Evolutionary conservation across 208 protist species (phyloP), one percentile per base, ranked within the genome.

Genomic region (Leishmania tarentolae): DNA sequence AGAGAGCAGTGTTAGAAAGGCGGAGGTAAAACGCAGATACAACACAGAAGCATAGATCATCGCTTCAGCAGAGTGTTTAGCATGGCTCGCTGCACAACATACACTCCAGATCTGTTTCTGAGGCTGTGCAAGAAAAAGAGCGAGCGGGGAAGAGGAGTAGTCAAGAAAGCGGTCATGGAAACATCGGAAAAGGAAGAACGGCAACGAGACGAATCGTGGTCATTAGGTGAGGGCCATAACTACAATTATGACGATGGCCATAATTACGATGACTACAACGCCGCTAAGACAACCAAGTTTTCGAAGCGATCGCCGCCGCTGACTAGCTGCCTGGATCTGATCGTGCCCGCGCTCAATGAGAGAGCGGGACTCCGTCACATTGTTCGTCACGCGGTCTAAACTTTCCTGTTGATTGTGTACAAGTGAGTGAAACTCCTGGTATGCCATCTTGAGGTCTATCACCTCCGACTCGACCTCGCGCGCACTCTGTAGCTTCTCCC

Each of bases 381-480:
- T 91, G 65, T 77, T 79, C 24, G 83, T 86, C 65, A 94, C 83
- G 28, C 52, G 81, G 74, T 95, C 90, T 31, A 97, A 66, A 42
- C 82, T 84, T 37, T 87, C 79, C 75, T 95, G 91, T 78, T 97
- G 93, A 59, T 94, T 85, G 63, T 92, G 85, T 66, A 95, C 86
- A 17, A 95, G 76, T 2, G 86, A 87, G 77, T 94, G 80, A 46
- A 95, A 97, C 82, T 97, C 92, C 24, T 93, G 89, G 63, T 95
- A 95, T 6, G 87, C 93, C 0, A 78, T 87, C 71, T 92, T 92
- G 17, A 97, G 83, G 50, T 97, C 93, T 76, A 88, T 88, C 80
- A 97, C 86, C 42, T 92, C 91, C 24, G 86, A 87, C 81, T 97
- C 93, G 52, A 97, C 90, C 78, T 95, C 92, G 37, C 82, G 74